Evolutionary conservation across 2,329 filamentous ascomycete genomes (phyloP).

Genomic region (Ascochyta koolunga): DNA sequence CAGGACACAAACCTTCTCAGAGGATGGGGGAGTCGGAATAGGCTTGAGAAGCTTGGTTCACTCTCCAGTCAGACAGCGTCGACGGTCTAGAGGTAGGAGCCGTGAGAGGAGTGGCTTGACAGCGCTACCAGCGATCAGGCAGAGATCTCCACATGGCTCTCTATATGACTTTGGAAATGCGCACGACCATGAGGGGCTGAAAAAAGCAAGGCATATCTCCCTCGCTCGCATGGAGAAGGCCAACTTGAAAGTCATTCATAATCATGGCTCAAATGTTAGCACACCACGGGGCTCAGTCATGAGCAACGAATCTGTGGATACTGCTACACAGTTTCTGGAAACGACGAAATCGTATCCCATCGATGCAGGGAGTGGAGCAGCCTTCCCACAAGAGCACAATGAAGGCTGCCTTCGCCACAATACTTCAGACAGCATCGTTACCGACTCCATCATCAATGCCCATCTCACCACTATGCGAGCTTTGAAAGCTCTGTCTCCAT

Average conservation of each 20-base stretch:
- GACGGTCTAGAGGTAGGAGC: constrained; percentile 15
- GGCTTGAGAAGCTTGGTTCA: constrained; percentile 15
- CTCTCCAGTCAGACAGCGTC: not conserved
- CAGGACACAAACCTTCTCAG: constrained; percentile 20
- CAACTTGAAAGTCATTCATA: constrained; percentile 31
- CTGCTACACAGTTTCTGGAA: constrained; percentile 7
- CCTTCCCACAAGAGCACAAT: not conserved
- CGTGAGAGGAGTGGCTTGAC: constrained; percentile 20
- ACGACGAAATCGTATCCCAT: constrained; percentile 12
- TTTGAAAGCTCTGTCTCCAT: constrained; percentile 30
- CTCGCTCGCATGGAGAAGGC: constrained; percentile 30
- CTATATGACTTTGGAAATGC: not conserved
- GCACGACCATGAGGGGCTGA: constrained; percentile 8
- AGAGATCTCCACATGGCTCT: constrained; percentile 6
- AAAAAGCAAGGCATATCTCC: constrained; percentile 32
- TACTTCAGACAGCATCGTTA: constrained; percentile 33
- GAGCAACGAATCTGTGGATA: constrained; percentile 17
- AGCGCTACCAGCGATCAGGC: constrained; percentile 23
- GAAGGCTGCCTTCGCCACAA: constrained; percentile 24
- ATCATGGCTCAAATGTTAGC: constrained; percentile 21
- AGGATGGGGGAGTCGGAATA: not conserved
- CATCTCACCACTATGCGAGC: constrained; percentile 39
- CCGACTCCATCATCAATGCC: constrained; percentile 39
- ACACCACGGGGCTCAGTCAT: constrained; percentile 27
- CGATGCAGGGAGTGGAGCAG: not conserved